Evolutionary conservation across 148 eudicot species (phyloP).

Genomic region (Pharnaceum exiguum): DNA sequence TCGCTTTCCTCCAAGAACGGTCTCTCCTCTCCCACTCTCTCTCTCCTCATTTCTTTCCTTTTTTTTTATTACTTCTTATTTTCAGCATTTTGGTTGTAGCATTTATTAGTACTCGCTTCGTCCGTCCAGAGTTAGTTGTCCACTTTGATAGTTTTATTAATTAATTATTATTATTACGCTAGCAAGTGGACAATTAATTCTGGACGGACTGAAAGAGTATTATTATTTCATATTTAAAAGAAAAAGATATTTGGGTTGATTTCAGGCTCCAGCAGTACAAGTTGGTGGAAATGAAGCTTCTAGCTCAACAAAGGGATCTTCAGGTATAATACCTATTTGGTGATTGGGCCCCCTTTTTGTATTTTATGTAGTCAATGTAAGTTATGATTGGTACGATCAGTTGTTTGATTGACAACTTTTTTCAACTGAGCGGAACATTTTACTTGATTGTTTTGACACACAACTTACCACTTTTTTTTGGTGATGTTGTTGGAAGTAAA

Average conservation of each 20-base stretch:
- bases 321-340: conserved; percentile 62
- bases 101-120: too few relatives aligned
- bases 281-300: conserved; percentile 79
- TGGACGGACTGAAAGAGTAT: too few relatives aligned
- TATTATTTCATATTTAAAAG: too few relatives aligned
- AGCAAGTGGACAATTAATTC: too few relatives aligned
- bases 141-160: too few relatives aligned
- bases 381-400: background rate
- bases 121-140: too few relatives aligned
- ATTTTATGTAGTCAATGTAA: background rate
- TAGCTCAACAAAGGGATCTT: conserved; percentile 87
- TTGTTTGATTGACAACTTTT: background rate
- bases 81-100: background rate
- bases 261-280: conserved; percentile 83
- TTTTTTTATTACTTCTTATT: background rate
- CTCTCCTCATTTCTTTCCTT: too few relatives aligned
- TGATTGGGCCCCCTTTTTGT: conserved; percentile 1
- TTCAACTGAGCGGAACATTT: too few relatives aligned
- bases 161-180: too few relatives aligned
- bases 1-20: conserved; percentile 86
- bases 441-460: too few relatives aligned
- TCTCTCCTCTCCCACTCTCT: conserved; percentile 16
- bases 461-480: too few relatives aligned
- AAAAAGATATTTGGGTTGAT: background rate
- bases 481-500: too few relatives aligned